Evolutionary conservation across 495 filamentous ascomycete genomes (phyloP).

Genomic region (Penicillium chermesinum): DNA sequence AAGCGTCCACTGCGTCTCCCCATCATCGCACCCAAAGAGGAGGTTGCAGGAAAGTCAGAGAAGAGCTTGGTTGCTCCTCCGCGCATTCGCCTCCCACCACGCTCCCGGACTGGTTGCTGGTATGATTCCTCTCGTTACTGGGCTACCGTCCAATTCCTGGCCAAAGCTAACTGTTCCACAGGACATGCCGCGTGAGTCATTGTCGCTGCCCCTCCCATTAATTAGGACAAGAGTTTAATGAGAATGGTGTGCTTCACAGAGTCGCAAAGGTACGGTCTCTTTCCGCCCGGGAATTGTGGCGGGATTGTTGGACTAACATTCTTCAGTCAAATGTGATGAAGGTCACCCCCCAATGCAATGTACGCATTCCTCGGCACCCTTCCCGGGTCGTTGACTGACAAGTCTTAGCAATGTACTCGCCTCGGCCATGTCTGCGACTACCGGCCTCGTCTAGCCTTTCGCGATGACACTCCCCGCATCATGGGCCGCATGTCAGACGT

Average conservation of each 20-base stretch:
- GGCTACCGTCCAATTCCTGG: neutral
- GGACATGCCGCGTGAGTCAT: constrained; percentile 48
- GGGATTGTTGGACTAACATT: constrained; percentile 13
- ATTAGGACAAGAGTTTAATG: neutral
- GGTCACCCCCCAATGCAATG: constrained; percentile 49
- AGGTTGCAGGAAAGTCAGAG: constrained; percentile 23
- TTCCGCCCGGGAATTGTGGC: neutral
- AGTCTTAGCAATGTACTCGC: constrained; percentile 48
- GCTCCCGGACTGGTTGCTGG: constrained; percentile 52
- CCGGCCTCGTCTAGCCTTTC: constrained; percentile 49
- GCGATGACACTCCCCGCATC: constrained; percentile 52
- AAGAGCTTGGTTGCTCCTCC: constrained; percentile 32
- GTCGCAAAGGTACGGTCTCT: constrained; percentile 44
- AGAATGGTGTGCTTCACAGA: constrained; percentile 25
- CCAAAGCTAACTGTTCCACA: constrained; percentile 13
- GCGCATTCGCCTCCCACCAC: constrained; percentile 47
- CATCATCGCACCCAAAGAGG: constrained; percentile 47
- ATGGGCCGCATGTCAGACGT: constrained; percentile 53
- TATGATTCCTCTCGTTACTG: constrained; percentile 22
- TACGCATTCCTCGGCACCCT: constrained; percentile 24
- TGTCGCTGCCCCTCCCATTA: neutral
- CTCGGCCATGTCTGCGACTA: constrained; percentile 55
- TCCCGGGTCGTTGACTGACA: constrained; percentile 3
- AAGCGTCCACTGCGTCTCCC: constrained; percentile 36
- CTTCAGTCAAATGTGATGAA: constrained; percentile 49